Conservation (phyloP, 2,329 filamentous ascomycete species). For the Trichophyton rubrum region DNA sequence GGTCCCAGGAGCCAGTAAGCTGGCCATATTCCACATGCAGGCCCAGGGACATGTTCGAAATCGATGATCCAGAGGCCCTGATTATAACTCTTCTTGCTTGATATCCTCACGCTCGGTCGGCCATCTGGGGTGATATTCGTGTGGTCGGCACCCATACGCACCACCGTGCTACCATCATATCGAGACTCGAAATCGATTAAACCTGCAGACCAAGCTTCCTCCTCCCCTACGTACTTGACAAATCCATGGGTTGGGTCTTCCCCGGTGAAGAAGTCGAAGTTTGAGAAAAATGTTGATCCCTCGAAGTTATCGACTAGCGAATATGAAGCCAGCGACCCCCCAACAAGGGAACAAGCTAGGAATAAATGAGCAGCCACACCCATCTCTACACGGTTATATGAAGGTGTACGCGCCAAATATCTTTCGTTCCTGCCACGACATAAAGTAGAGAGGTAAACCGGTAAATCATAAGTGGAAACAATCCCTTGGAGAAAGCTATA, state of each 20-base stretch:
- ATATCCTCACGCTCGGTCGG: conserved; percentile 35
- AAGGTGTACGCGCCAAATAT: not conserved
- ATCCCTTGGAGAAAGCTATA: not conserved
- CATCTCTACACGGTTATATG: not conserved
- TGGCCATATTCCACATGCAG: conserved; percentile 41
- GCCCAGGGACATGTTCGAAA: conserved; percentile 37
- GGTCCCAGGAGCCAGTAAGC: conserved; percentile 36
- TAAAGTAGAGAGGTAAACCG: no score
- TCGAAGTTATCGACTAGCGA: conserved; percentile 32
- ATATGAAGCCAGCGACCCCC: conserved; percentile 6
- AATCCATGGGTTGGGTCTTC: conserved; percentile 40
- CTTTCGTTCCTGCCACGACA: not conserved
- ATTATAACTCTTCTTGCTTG: conserved; percentile 33
- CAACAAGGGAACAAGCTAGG: not conserved
- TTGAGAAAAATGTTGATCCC: conserved; percentile 37
- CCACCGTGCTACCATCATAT: conserved; percentile 17
- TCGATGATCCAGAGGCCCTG: conserved; percentile 38
- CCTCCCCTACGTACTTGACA: conserved; percentile 37
- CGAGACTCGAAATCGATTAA: conserved; percentile 25
- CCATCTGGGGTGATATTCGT: conserved; percentile 26
- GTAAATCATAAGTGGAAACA: not conserved
- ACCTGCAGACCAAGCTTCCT: conserved; percentile 25
- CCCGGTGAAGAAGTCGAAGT: conserved; percentile 39
- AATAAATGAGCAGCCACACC: not conserved
- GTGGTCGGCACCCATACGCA: conserved; percentile 37